Conservation (phyloP, 345 rosid genomes). For the Nephelium lappaceum region DNA sequence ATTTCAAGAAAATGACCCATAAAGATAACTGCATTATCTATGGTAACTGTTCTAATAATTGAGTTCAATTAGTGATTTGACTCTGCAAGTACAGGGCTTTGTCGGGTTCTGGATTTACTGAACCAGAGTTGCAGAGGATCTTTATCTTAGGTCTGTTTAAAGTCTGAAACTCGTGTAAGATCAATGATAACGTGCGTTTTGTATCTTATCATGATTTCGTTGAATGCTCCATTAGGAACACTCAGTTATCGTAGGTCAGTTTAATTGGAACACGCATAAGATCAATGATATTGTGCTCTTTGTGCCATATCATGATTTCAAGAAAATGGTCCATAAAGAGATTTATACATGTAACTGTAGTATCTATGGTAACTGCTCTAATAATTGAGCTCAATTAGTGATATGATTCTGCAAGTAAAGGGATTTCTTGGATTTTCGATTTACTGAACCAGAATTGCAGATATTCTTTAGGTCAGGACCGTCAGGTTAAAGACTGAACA, state of each 20-base stretch:
- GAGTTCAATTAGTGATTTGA: background rate
- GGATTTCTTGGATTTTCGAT: background rate
- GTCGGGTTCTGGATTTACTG: background rate
- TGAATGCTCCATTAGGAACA: background rate
- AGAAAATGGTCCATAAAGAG: no score
- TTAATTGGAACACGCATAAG: no score
- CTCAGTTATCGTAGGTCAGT: no score
- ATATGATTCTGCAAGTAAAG: background rate
- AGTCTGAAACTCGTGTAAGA: background rate
- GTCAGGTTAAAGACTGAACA: background rate
- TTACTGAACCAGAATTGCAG: background rate
- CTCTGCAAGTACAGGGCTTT: background rate
- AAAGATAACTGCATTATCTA: background rate
- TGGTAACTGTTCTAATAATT: background rate
- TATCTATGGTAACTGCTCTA: background rate
- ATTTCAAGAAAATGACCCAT: no score
- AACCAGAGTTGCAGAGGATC: background rate
- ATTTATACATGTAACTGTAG: background rate
- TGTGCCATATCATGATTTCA: no score
- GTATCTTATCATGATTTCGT: background rate
- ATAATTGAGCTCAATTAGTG: background rate
- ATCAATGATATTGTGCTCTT: no score
- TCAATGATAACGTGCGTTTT: background rate
- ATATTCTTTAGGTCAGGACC: background rate
- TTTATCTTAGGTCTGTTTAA: background rate